Evolutionary conservation across 495 filamentous ascomycete species (phyloP), one percentile per base, ranked within the genome.

Genomic region (Penicillium cinerascens): DNA sequence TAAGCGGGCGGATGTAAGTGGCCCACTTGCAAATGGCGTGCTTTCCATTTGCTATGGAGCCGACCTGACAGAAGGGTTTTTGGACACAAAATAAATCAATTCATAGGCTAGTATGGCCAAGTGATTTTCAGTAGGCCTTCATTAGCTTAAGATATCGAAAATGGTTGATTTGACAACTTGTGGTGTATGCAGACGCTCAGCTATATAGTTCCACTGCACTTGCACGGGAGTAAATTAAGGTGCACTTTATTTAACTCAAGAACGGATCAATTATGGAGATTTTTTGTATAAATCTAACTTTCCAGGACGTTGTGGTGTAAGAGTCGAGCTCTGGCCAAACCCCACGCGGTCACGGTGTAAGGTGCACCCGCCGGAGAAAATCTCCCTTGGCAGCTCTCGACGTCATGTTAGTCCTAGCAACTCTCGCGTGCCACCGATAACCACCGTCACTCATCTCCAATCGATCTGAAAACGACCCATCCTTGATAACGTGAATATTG

Each of bases 381-480:
- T 47, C 58, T 56, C 33, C 29, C 51, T 50, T 51, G 50, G 51
- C 56, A 50, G 37, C 37, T 45, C 41, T 43, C 58, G 51, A 61
- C 58, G 58, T 61, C 58, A 61, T 61, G 51, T n/a, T n/a, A n/a
- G n/a, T 27, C 33, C 9, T 9, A 46, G 29, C 52, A 56, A 29
- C 49, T 48, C 51, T 57, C 51, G 39, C 26, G 27, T 44, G 22
- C 44, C 35, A 18, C 38, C 20, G 26, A 7, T 37, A 49, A 47
- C 18, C 57, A 20, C 44, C 46, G 47, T 39, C 37, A 2, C 26
- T 9, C 17, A 38, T 15, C 33, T 25, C 17, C 21, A 49, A 37
- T 46, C 45, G 4, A 42, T 6, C 6, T 27, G n/a, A 36, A 36
- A 20, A 11, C 5, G 29, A 15, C 38, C 15, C 23, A 8, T 37